Percentiles rank a stretch among this genome's conserved stretches.
These are phyloP conservation scores for Neodidymelliopsis sp. DNA, from an alignment of 2,329 filamentous ascomycete species.

Conservation along the genomic window DNA sequence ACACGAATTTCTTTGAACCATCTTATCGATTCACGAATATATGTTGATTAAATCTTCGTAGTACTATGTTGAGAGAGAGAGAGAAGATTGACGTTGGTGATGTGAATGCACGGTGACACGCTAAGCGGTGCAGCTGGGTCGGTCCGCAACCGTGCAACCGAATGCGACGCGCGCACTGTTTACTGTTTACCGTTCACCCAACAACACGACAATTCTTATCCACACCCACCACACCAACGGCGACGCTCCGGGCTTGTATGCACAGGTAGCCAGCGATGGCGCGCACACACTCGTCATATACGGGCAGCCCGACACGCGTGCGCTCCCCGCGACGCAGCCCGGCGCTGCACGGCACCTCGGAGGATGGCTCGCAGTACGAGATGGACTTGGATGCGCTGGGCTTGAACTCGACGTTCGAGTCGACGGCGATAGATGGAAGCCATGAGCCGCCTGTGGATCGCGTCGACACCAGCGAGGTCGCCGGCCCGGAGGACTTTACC, in stretches of 20 bases:
- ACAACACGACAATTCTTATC: conserved; percentile 7
- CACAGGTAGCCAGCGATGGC: conserved; percentile 35
- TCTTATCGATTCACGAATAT: too few species aligned
- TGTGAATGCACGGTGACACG: too few species aligned
- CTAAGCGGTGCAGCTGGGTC: too few species aligned
- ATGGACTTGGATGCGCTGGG: conserved; percentile 50
- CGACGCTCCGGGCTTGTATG: background rate
- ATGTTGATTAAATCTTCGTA: too few species aligned
- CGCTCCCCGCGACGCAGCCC: conserved; percentile 38
- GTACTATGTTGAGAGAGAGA: too few species aligned
- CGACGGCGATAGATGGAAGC: conserved; percentile 39
- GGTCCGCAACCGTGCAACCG: too few species aligned
- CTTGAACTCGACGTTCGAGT: conserved; percentile 46
- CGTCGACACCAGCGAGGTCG: conserved; percentile 50
- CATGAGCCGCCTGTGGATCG: conserved; percentile 44
- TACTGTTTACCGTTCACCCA: background rate
- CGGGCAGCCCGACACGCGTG: conserved; percentile 42
- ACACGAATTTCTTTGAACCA: too few species aligned
- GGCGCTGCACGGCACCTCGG: conserved; percentile 33
- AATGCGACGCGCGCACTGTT: background rate
- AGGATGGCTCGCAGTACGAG: conserved; percentile 48
- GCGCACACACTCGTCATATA: conserved; percentile 45
- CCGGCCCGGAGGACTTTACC: conserved; percentile 53
- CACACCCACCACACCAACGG: background rate
- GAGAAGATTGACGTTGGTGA: too few species aligned